Conservation (phyloP, 441 rosid genomes). For the Euphorbia schlechtendalii region DNA sequence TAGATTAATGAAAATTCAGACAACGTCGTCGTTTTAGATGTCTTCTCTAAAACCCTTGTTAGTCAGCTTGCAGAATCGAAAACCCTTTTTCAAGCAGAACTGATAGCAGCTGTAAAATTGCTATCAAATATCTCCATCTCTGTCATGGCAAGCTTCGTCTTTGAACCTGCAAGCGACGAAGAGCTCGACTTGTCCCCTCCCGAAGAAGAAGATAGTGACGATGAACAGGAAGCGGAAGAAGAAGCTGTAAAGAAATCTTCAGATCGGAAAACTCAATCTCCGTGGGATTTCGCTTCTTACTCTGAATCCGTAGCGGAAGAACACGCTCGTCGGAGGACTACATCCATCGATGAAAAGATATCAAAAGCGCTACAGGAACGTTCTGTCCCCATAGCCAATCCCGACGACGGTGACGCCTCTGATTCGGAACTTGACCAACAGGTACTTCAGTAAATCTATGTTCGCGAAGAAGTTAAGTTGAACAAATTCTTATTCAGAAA, state of each 20-base stretch:
- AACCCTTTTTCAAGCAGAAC: no score
- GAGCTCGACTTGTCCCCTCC: slow-evolving; percentile 14
- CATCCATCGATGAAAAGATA: slow-evolving; percentile 80
- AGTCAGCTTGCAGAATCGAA: no score
- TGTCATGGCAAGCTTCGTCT: slow-evolving; percentile 44
- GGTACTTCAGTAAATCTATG: slow-evolving; percentile 26
- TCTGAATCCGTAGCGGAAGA: slow-evolving; percentile 88
- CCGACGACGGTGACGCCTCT: slow-evolving; percentile 24
- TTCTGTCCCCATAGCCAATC: slow-evolving; percentile 28
- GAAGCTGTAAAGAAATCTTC: slow-evolving; percentile 17
- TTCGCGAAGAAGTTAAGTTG: not conserved
- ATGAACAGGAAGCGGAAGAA: slow-evolving; percentile 9
- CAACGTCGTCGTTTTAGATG: no score
- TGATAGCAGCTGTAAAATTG: not conserved
- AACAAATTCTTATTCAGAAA: not conserved
- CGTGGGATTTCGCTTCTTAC: slow-evolving; percentile 85
- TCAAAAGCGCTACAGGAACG: slow-evolving; percentile 48
- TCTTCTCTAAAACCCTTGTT: no score
- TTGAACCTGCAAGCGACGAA: slow-evolving; percentile 66
- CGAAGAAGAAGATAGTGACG: slow-evolving; percentile 5
- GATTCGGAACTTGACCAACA: slow-evolving; percentile 56
- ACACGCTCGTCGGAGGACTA: slow-evolving; percentile 85
- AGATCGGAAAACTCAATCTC: slow-evolving; percentile 48
- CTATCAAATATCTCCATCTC: not conserved
- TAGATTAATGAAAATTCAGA: no score